Base-by-base conservation (phyloP, 1,284 basidiomycete species). In the Rhodotorula sp. region DNA sequence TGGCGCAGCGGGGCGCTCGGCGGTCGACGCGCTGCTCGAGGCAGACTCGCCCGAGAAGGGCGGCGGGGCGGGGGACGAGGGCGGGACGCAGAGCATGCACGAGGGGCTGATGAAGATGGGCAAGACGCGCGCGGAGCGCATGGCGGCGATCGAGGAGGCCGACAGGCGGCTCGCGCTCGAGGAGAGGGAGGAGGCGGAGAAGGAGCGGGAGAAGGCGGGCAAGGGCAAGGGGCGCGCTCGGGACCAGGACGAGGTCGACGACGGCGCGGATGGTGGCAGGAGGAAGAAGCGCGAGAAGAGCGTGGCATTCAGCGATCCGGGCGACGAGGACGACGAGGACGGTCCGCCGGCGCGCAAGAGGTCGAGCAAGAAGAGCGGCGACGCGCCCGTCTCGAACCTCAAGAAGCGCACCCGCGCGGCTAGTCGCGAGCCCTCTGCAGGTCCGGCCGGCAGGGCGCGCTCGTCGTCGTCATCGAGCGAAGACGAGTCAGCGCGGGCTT, bases 71-170 rank as follows among this genome's bases (percentile, higher is more conserved):
- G 42, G 19, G 14, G 7, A 8, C 14, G 50, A 9, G 5, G n/a
- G 14, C 12, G 16, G 25, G 41, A 34, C 42, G 62, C 44, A 45
- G 62, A 41, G 49, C 44, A 45, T 45, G 44, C 44, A 48, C 44
- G 57, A 58, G 44, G 57, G 46, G n/a, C 57, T 58, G n/a, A 58
- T 58, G 45, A 59, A 59, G 16, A 61, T 54, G 21, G 41, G 44
- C 13, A 67, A 58, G 60, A 62, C 61, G 45, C n/a, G 65, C 16
- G 56, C 66, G 50, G 69, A 71, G 61, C 68, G 72, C 41, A 27
- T 67, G 25, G 44, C 54, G 41, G 65, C 57, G 49, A 67, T 73
- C 44, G 61, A 71, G 44, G 70, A 70, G 58, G 74, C 73, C 48
- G 69, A 71, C 23, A 53, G 44, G 49, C 50, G 60, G 14, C 56